phyloP scores from a whole-genome alignment of 768 basidiomycete species.

The Leccinum imitatum region DNA sequence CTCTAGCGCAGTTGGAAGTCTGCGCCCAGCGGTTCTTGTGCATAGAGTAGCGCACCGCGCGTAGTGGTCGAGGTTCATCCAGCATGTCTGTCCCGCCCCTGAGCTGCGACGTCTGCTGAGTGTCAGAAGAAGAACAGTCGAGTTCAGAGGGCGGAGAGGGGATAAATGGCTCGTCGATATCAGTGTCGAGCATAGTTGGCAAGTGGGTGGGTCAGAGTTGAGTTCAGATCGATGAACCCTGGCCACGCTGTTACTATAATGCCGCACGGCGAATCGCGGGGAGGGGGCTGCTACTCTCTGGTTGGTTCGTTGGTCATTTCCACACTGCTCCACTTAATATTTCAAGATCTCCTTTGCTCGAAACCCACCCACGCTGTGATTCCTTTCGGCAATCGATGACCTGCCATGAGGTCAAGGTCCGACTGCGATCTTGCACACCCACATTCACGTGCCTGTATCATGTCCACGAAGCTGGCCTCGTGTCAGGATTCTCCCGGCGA shows the following conservation, averaged over 20 bases:
- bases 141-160: constrained; percentile 31
- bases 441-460: constrained; percentile 25
- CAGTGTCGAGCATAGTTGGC: constrained; percentile 27
- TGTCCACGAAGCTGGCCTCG: constrained; percentile 22
- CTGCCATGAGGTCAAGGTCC: constrained; percentile 28
- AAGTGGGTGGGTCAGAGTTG: constrained; percentile 10
- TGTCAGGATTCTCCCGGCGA: constrained; percentile 9
- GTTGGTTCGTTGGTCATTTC: constrained; percentile 1
- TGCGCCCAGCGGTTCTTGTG: constrained; percentile 34
- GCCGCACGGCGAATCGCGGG: constrained; percentile 12
- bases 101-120: constrained; percentile 21
- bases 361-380: constrained; percentile 12
- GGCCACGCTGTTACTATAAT: constrained; percentile 8
- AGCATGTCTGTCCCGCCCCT: constrained; percentile 21
- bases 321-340: constrained; percentile 18
- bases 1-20: constrained; percentile 36
- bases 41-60: constrained; percentile 33
- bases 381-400: constrained; percentile 19
- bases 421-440: constrained; percentile 7
- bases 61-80: constrained; percentile 30
- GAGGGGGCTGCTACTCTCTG: neutral
- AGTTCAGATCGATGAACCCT: constrained; percentile 6
- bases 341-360: constrained; percentile 3
- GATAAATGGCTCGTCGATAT: constrained; percentile 31
- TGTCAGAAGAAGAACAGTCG: constrained; percentile 28